phyloP scores from a whole-genome alignment of 352 stramenopile genomes.

The Blastocystis sp. region DNA sequence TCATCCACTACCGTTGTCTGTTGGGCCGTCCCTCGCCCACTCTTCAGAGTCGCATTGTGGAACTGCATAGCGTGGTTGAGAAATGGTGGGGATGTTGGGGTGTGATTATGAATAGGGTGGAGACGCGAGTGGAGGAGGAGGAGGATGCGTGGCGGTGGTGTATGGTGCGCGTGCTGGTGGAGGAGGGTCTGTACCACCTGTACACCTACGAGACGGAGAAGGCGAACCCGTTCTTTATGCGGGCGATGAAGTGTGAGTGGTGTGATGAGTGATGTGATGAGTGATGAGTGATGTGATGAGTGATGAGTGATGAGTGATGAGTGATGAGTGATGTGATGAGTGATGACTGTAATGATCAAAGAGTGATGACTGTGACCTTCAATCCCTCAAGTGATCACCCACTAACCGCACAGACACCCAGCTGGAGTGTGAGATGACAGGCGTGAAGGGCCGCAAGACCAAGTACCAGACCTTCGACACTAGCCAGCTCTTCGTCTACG shows the following conservation, averaged over 20 bases:
- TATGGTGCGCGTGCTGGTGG: slow-evolving; percentile 19
- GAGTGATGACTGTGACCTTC: neutral
- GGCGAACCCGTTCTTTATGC: slow-evolving; percentile 54
- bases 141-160: slow-evolving; percentile 12
- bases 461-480: slow-evolving; percentile 66
- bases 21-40: slow-evolving; percentile 26
- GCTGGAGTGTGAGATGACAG: slow-evolving; percentile 41
- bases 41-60: neutral
- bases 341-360: neutral
- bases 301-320: too few relatives aligned
- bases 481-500: slow-evolving; percentile 20
- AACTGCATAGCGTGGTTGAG: neutral
- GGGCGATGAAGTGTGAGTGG: slow-evolving; percentile 19
- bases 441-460: slow-evolving; percentile 39
- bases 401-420: slow-evolving; percentile 23
- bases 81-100: neutral
- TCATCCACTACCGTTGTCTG: slow-evolving; percentile 44
- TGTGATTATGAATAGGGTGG: neutral
- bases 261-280: neutral
- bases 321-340: too few relatives aligned
- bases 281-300: too few relatives aligned
- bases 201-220: slow-evolving; percentile 62
- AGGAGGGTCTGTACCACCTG: slow-evolving; percentile 49
- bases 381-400: neutral
- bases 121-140: neutral